A percentile compares a stretch with the other conserved stretches of the same genome.
Evolutionary conservation across 306 rosid genomes (phyloP).

Genomic region (Canavalia gladiata): DNA sequence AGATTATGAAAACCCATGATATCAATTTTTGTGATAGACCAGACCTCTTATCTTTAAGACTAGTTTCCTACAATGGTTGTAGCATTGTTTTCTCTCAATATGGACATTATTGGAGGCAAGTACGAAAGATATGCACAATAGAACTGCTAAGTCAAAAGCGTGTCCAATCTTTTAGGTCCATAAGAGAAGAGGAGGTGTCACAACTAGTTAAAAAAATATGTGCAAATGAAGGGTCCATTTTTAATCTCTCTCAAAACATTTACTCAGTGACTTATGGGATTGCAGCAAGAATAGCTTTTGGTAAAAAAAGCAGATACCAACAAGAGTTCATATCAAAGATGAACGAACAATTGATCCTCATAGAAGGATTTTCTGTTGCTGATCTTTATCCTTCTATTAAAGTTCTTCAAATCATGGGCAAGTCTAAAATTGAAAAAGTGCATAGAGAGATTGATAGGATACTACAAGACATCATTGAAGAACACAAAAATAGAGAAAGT

Average conservation of each 20-base stretch:
- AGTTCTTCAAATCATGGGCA: conserved; percentile 19
- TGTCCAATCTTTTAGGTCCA: conserved; percentile 41
- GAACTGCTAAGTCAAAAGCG: conserved; percentile 48
- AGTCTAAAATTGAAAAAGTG: conserved; percentile 2
- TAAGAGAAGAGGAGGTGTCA: conserved; percentile 48
- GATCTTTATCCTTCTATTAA: conserved; percentile 44
- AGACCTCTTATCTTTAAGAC: background rate
- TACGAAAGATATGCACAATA: conserved; percentile 46
- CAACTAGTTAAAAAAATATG: conserved; percentile 5
- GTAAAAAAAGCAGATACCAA: conserved; percentile 9
- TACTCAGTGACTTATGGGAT: conserved; percentile 10
- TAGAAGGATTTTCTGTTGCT: conserved; percentile 41
- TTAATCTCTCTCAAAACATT: conserved; percentile 44
- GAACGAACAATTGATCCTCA: conserved; percentile 1
- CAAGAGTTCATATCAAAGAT: conserved; percentile 10
- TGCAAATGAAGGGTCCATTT: conserved; percentile 39
- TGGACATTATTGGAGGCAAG: conserved; percentile 48
- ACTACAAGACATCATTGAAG: conserved; percentile 37
- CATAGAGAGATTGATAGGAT: conserved; percentile 23
- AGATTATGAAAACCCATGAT: conserved; percentile 40
- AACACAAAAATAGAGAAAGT: conserved; percentile 25
- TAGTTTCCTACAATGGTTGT: background rate
- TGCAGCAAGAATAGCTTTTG: conserved; percentile 20
- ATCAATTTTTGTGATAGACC: conserved; percentile 42
- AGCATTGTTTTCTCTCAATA: conserved; percentile 7